These are phyloP conservation scores for Mediolabrus comicus DNA, from an alignment of 108 stramenopile genomes.

Conservation along the genomic window DNA sequence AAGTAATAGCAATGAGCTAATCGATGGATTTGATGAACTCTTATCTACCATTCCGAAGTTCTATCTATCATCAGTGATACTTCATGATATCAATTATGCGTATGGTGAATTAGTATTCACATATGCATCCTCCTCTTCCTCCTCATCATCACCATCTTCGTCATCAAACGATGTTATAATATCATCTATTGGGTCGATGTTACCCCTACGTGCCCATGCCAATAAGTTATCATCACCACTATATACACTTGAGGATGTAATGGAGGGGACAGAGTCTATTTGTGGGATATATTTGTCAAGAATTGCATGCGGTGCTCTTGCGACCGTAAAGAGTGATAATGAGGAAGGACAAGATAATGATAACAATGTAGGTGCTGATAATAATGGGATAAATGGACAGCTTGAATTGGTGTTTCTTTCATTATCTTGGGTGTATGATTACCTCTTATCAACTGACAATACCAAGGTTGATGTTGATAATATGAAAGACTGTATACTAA, in stretches of 20 bases:
- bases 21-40: slow-evolving; percentile 24
- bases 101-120: slow-evolving; percentile 26
- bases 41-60: slow-evolving; percentile 7
- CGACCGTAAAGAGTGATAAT: background rate
- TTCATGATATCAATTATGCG: slow-evolving; percentile 24
- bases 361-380: background rate
- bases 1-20: background rate
- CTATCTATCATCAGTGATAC: slow-evolving; percentile 16
- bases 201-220: background rate
- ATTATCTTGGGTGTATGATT: slow-evolving; percentile 42
- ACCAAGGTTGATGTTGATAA: background rate
- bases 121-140: slow-evolving; percentile 12
- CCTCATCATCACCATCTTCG: background rate
- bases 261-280: slow-evolving; percentile 32
- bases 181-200: background rate
- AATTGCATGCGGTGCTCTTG: slow-evolving; percentile 22
- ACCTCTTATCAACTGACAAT: background rate
- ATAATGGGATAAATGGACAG: background rate
- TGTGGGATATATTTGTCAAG: slow-evolving; percentile 45
- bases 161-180: background rate
- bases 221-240: background rate
- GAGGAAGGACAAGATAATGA: slow-evolving; percentile 5
- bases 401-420: slow-evolving; percentile 31
- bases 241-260: slow-evolving; percentile 24
- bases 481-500: slow-evolving; percentile 14